Conservation (phyloP, 768 basidiomycete genomes). For the Panaeolus cyanescens region DNA sequence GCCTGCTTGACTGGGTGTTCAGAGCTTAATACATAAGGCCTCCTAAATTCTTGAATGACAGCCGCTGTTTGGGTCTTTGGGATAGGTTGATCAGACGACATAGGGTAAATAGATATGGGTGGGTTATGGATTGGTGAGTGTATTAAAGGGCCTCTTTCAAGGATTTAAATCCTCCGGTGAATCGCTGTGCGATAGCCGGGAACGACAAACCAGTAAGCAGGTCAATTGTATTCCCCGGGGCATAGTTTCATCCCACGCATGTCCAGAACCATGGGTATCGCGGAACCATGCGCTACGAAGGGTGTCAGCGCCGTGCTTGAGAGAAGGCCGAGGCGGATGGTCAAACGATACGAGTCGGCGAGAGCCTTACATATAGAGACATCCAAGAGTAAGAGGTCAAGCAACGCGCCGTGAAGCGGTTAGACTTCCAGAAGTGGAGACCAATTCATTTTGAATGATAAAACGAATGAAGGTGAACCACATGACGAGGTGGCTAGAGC, state of each 20-base stretch:
- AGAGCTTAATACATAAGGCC: constrained; percentile 31
- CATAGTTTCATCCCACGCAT: not conserved
- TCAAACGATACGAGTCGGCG: not conserved
- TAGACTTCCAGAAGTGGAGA: not conserved
- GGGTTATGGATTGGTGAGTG: not conserved
- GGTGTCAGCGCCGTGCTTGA: too few species aligned
- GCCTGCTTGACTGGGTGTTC: constrained; percentile 61
- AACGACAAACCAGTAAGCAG: not conserved
- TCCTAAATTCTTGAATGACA: constrained; percentile 28
- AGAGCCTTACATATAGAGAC: not conserved
- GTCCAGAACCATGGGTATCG: not conserved
- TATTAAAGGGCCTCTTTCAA: not conserved
- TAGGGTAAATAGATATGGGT: not conserved
- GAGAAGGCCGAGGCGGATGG: not conserved
- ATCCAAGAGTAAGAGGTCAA: not conserved
- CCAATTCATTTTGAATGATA: too few species aligned
- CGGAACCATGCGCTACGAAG: not conserved
- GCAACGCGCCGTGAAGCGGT: not conserved
- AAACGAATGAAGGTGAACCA: too few species aligned
- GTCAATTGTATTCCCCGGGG: not conserved
- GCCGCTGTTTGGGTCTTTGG: constrained; percentile 40
- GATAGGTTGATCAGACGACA: constrained; percentile 15
- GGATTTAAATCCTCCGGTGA: not conserved
- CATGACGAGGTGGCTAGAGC: too few species aligned
- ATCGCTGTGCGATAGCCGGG: not conserved